These are phyloP conservation scores for Cladochytrium replicatum DNA, from an alignment of 192 early-diverging fungal genomes.

Conservation along the genomic window DNA sequence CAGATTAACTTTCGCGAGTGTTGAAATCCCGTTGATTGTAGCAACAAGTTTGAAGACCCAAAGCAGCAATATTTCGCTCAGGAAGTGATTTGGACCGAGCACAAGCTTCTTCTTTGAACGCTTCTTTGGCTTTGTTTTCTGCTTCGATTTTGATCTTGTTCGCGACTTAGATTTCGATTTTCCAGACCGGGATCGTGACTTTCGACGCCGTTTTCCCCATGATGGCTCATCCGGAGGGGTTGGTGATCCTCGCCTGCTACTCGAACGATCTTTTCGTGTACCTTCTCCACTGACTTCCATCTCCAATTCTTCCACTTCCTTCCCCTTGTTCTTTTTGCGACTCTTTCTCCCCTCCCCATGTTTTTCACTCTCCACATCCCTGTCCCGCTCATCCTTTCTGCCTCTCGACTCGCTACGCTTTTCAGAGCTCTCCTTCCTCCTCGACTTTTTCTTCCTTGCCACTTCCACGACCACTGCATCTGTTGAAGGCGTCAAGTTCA, in stretches of 20 bases:
- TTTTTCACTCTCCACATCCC: neutral
- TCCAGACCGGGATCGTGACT: neutral
- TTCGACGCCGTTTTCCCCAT: neutral
- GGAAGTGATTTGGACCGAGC: constrained; percentile 28
- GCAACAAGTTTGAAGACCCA: constrained; percentile 51
- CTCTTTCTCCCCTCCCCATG: neutral
- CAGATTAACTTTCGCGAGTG: constrained; percentile 35
- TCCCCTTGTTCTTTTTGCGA: neutral
- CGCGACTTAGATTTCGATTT: neutral
- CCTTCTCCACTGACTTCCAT: neutral
- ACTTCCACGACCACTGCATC: too few species aligned
- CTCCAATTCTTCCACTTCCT: neutral
- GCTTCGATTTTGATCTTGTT: neutral
- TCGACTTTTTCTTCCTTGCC: too few species aligned
- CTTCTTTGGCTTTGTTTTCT: constrained; percentile 4
- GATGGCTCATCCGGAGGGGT: neutral
- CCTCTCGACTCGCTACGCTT: too few species aligned
- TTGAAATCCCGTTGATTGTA: constrained; percentile 26
- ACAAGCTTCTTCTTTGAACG: constrained; percentile 19
- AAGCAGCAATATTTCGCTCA: constrained; percentile 49
- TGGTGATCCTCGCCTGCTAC: neutral
- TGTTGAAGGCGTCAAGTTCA: too few species aligned
- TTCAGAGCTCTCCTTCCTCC: too few species aligned
- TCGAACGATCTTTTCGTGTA: neutral
- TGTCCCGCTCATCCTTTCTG: too few species aligned